Conservation (phyloP, 495 filamentous ascomycete species). For the Penicillium alfredii region DNA sequence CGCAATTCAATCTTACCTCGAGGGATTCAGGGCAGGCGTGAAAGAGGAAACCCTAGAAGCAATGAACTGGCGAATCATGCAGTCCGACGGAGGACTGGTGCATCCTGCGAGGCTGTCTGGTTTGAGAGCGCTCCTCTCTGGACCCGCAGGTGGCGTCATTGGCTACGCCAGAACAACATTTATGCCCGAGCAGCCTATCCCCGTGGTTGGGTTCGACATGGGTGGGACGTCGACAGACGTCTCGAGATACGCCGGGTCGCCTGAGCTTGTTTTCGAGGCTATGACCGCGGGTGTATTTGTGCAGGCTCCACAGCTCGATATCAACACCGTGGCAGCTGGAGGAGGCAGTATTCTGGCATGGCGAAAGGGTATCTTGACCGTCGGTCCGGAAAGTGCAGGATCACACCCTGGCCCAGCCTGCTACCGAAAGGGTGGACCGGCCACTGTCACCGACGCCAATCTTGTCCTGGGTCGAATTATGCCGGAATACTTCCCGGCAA, state of each 20-base stretch:
- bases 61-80: constrained; percentile 33
- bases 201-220: constrained; percentile 93
- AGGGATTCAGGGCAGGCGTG: constrained; percentile 60
- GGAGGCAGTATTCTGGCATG: constrained; percentile 84
- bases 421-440: constrained; percentile 80
- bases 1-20: constrained; percentile 81
- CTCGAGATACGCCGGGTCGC: constrained; percentile 76
- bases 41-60: constrained; percentile 36
- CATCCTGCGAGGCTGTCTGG: constrained; percentile 44
- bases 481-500: constrained; percentile 88
- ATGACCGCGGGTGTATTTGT: constrained; percentile 90
- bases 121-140: constrained; percentile 44
- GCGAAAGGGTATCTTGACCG: constrained; percentile 78
- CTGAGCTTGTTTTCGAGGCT: constrained; percentile 90
- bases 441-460: constrained; percentile 88
- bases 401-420: constrained; percentile 86
- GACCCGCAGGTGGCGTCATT: constrained; percentile 61
- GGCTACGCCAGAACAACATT: constrained; percentile 87
- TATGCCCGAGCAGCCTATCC: constrained; percentile 69
- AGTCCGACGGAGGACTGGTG: constrained; percentile 43
- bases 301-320: constrained; percentile 83
- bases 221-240: constrained; percentile 86
- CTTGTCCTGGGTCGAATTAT: constrained; percentile 74
- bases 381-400: constrained; percentile 80
- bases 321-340: constrained; percentile 89